phyloP scores from a whole-genome alignment of 1,139 yeast species.

The Williopsis jadinii region DNA sequence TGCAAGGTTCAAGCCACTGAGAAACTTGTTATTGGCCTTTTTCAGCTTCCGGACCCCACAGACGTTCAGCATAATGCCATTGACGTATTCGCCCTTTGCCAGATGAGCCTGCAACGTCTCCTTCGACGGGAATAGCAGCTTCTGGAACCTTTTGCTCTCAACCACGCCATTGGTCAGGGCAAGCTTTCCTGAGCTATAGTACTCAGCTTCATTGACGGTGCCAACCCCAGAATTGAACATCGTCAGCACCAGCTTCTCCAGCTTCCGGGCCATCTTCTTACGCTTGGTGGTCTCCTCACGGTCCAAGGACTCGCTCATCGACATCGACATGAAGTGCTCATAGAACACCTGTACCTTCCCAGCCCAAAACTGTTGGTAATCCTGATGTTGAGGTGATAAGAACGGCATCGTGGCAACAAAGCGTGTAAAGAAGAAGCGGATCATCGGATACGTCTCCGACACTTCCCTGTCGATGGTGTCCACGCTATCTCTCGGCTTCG shows the following conservation, averaged over 20 bases:
- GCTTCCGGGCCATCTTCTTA: slow-evolving; percentile 49
- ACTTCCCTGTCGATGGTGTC: neutral
- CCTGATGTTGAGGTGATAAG: slow-evolving; percentile 38
- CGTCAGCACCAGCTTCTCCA: slow-evolving; percentile 55
- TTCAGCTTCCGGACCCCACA: slow-evolving; percentile 43
- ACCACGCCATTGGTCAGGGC: slow-evolving; percentile 19
- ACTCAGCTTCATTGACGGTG: slow-evolving; percentile 49
- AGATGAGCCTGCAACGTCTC: slow-evolving; percentile 46
- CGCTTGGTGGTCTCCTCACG: slow-evolving; percentile 70
- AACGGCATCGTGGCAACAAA: slow-evolving; percentile 72
- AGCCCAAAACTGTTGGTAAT: slow-evolving; percentile 64
- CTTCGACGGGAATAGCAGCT: slow-evolving; percentile 39
- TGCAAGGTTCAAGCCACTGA: slow-evolving; percentile 11
- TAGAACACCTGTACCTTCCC: slow-evolving; percentile 71
- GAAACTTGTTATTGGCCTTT: slow-evolving; percentile 12
- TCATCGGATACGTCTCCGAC: slow-evolving; percentile 44
- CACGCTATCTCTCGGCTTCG: neutral
- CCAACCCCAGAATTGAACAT: slow-evolving; percentile 72
- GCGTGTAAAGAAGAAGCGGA: slow-evolving; percentile 55
- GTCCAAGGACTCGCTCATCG: slow-evolving; percentile 64
- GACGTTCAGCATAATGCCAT: slow-evolving; percentile 58
- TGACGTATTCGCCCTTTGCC: slow-evolving; percentile 39
- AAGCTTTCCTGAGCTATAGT: slow-evolving; percentile 32
- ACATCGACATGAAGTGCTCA: slow-evolving; percentile 66
- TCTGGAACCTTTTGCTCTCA: slow-evolving; percentile 27